Evolutionary conservation across 306 rosid species (phyloP), one percentile per base, ranked within the genome.

Genomic region (Hippophae tibetana): DNA sequence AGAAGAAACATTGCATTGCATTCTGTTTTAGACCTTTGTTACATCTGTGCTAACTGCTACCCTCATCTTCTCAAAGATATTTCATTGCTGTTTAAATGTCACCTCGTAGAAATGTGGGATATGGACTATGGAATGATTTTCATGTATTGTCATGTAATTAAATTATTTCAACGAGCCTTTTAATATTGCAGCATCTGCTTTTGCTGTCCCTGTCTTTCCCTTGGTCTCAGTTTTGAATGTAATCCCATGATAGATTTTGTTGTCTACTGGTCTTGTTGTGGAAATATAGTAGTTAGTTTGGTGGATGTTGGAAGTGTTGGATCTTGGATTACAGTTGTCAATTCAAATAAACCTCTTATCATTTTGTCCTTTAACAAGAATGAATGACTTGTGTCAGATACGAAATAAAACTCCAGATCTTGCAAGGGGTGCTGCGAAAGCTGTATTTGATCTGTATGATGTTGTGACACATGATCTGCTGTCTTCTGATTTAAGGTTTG

Each of bases 391-490:
- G 25, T 78, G 25, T 63, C 84, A 92, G 98, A 69, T 70, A 67
- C 85, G 88, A 56, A 82, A 80, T 77, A 83, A 85, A 73, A 69
- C 69, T 78, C 86, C 90, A 66, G 86, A 60, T 45, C 96, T 76
- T 60, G 84, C 87, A 44, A 80, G 77, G 78, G 98, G 98, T 62
- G 98, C 95, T 58, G 85, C 82, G 11, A 85, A 87, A 45, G 95
- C 98, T 76, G 45, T 87, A 10, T 74, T 25, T 69, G 95, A 80
- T 2, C 76, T 92, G 47, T 87, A 85, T 76, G 93, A 87, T 1
- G 89, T 88, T 64, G 98, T 90, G 62, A 85, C 95, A 5, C 84
- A 85, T 73, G 93, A 83, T 47, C 69, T 87, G 65, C 75, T 87
- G 65, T 83, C 96, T 7, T 56, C 78, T 5, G 87, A 87, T 76